Base-by-base conservation (phyloP, 768 basidiomycete genomes). In the Agaricus sinodeliciosus region DNA sequence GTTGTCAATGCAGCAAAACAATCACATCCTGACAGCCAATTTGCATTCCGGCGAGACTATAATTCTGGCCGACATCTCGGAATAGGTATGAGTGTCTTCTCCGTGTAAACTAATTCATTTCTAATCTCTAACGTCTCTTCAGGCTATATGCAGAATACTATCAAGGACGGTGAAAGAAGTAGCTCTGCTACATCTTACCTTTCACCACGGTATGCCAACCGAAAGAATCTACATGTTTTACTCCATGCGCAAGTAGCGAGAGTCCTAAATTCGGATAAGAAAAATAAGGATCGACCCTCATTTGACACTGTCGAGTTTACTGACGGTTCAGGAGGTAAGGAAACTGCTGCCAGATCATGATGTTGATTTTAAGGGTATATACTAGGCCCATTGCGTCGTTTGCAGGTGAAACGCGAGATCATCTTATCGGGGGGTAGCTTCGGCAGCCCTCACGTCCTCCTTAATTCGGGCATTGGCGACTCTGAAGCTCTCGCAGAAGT, bases 161-260 rank as follows among this genome's bases (percentile, higher is more conserved):
- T 56, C 37, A 51, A 47, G 8, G 45, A 34, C 18, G 44, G 55
- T 6, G 19, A 41, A 22, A 16, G 55, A n/a, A n/a, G n/a, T n/a
- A n/a, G n/a, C 48, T 60, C 70, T 3, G 63, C 66, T 3, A 63
- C 66, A 8, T 58, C 69, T 6, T 71, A 69, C 43, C n/a, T n/a
- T n/a, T n/a, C n/a, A n/a, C n/a, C n/a, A n/a, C n/a, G n/a, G n/a
- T n/a, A n/a, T n/a, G n/a, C n/a, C n/a, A n/a, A n/a, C n/a, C n/a
- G n/a, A n/a, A n/a, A n/a, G n/a, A n/a, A n/a, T n/a, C n/a, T n/a
- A n/a, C n/a, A n/a, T n/a, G n/a, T n/a, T n/a, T n/a, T n/a, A n/a
- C n/a, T n/a, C n/a, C n/a, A n/a, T n/a, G n/a, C n/a, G n/a, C n/a
- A n/a, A n/a, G n/a, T n/a, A n/a, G n/a, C n/a, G n/a, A n/a, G n/a